Percentiles rank a stretch among this genome's conserved stretches.
Evolutionary conservation across 1,284 basidiomycete species (phyloP).

Genomic region (Apiotrichum montevideense): DNA sequence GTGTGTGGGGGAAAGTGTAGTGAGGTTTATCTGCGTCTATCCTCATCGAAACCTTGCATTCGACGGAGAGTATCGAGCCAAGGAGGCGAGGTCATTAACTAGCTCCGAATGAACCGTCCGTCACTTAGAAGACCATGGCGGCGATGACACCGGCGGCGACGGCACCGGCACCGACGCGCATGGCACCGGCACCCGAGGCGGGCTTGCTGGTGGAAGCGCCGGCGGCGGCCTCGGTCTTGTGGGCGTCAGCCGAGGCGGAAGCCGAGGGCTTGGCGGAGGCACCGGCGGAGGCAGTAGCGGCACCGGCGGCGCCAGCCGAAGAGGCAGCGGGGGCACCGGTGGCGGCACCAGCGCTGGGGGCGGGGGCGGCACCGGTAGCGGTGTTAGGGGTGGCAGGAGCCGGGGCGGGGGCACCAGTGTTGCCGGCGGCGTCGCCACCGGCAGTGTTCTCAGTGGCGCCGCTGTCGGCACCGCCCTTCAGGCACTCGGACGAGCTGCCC

Average conservation of each 20-base stretch:
- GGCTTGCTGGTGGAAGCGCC: conserved; percentile 21
- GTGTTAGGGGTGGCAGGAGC: conserved; percentile 12
- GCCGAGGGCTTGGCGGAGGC: neutral
- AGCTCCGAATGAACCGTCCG: neutral
- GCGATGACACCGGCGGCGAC: conserved; percentile 1
- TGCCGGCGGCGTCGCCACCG: neutral
- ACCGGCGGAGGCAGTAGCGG: neutral
- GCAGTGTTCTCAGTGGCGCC: neutral
- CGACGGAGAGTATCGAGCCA: neutral
- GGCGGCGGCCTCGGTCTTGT: conserved; percentile 15
- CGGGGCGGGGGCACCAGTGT: conserved; percentile 9
- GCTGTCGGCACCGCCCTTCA: conserved; percentile 11
- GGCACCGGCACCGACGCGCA: conserved; percentile 13
- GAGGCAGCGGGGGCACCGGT: neutral
- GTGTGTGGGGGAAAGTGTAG: neutral
- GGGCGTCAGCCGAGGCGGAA: conserved; percentile 12
- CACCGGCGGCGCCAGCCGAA: neutral
- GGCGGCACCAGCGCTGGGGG: neutral
- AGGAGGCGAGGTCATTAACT: neutral
- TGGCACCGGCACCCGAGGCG: conserved; percentile 14
- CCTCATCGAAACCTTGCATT: neutral
- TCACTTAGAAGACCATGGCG: conserved; percentile 8
- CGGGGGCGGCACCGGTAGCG: conserved; percentile 18
- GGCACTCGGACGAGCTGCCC: conserved; percentile 45
- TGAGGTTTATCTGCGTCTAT: neutral